Base-by-base conservation (phyloP, 306 rosid species). In the Morella rubra region DNA sequence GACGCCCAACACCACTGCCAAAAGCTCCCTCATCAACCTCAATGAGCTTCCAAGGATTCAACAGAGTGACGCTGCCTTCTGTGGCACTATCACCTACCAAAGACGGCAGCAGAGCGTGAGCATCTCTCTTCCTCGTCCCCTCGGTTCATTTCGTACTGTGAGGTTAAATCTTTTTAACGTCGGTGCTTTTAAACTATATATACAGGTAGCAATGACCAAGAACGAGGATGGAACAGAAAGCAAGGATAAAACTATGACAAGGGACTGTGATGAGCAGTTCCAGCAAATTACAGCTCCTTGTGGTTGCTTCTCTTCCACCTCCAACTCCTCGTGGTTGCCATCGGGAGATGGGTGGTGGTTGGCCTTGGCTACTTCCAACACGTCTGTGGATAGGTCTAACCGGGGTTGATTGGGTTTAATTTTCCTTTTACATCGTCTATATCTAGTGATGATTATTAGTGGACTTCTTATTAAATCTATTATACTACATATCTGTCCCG, bases 21-120 rank as follows among this genome's bases (percentile, higher is more conserved):
- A 69, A 20, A 11, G 69, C 20, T 27, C 82, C 19, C 78, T 80
- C 65, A 68, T 93, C 80, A 88, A 90, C 86, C 98, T 92, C 58
- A 88, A 89, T 3, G 96, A 91, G 69, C 37, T 79, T 73, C 91
- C 97, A 51, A 22, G 19, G 15, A 56, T 44, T 49, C 84, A 76
- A 73, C 68, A 54, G 37, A 40, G 16, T 62, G 83, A 80, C 50
- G 49, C 58, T 65, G 65, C 74, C 50, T 15, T 50, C 1, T 49
- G 75, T 55, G 59, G 76, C 76, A 82, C 78, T 32, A 78, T 71
- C 68, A 78, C 83, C 27, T 72, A 67, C 68, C 77, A 79, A 41
- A 83, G 85, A 72, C 75, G 62, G 75, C 73, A 27, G 7, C 44
- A 61, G 3, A 44, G 55, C 13, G 5, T 81, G 77, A 66, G 81